These are phyloP conservation scores for Jamesozyma rosinii DNA, from an alignment of 805 yeast species.

Conservation along the genomic window DNA sequence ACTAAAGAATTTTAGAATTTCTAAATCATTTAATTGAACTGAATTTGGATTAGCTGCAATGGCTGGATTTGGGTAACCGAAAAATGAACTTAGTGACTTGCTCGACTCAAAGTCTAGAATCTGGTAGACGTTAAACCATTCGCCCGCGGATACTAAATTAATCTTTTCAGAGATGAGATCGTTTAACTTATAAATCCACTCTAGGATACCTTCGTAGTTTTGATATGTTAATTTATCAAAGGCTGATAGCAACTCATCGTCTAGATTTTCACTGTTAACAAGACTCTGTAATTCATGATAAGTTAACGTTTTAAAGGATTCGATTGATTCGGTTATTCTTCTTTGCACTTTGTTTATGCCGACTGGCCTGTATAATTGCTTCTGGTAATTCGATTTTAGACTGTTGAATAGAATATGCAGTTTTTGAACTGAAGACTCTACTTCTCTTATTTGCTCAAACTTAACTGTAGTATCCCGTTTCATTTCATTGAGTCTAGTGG, in stretches of 20 bases:
- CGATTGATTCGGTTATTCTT: conserved; percentile 14
- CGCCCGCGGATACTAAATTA: conserved; percentile 40
- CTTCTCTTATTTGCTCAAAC: conserved; percentile 16
- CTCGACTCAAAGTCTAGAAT: conserved; percentile 60
- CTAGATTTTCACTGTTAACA: conserved; percentile 10
- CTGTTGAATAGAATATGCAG: conserved; percentile 45
- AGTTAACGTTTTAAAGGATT: conserved; percentile 13
- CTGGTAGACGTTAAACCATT: conserved; percentile 75
- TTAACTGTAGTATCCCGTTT: conserved; percentile 9
- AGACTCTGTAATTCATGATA: conserved; percentile 11
- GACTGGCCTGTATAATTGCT: conserved; percentile 57
- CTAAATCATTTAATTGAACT: conserved; percentile 42
- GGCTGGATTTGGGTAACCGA: conserved; percentile 27
- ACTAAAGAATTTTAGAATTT: conserved; percentile 56
- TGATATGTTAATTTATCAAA: conserved; percentile 14
- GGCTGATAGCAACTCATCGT: conserved; percentile 24
- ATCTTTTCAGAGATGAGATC: conserved; percentile 49
- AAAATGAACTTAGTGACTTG: conserved; percentile 47
- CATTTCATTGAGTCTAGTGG: conserved; percentile 32
- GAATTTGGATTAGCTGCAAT: conserved; percentile 17
- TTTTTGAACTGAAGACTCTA: conserved; percentile 23
- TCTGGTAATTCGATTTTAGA: conserved; percentile 60
- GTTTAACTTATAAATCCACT: conserved; percentile 58
- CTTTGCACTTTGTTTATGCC: conserved; percentile 20
- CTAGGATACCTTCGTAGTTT: conserved; percentile 39